phyloP scores from a whole-genome alignment of 202 grass and related monocot genomes.

The Brachypodium distachyon region DNA sequence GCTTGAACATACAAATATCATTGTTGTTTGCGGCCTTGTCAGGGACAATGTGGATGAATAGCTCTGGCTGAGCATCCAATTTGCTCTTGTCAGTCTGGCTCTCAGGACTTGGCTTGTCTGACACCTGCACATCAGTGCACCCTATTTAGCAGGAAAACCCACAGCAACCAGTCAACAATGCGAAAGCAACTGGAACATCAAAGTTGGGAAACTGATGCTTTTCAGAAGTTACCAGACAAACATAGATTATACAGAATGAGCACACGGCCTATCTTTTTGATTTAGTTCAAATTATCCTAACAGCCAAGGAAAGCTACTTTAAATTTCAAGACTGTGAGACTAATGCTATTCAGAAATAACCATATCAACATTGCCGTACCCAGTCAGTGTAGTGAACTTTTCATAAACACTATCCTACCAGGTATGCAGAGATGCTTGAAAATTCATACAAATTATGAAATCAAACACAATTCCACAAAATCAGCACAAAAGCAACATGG shows the following conservation, averaged over 20 bases:
- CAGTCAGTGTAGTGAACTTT: too few relatives aligned
- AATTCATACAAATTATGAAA: too few relatives aligned
- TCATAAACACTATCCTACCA: too few relatives aligned
- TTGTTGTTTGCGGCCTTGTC: conserved; percentile 94
- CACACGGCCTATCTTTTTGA: not conserved
- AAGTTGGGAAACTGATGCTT: not conserved
- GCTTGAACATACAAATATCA: conserved; percentile 90
- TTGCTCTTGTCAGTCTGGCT: conserved; percentile 94
- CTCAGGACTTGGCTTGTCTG: conserved; percentile 98
- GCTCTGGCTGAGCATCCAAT: conserved; percentile 91
- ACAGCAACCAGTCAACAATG: not conserved
- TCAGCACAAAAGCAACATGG: too few relatives aligned
- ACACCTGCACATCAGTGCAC: conserved; percentile 33
- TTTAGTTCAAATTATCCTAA: too few relatives aligned
- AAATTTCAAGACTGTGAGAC: too few relatives aligned
- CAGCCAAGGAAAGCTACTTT: not conserved
- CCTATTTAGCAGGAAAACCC: not conserved
- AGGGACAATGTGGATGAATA: conserved; percentile 90
- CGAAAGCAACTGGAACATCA: not conserved
- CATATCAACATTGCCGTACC: too few relatives aligned
- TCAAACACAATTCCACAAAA: too few relatives aligned
- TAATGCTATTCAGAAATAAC: too few relatives aligned
- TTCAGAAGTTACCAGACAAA: not conserved
- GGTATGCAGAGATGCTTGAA: too few relatives aligned
- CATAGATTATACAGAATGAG: not conserved